Evolutionary conservation across 2,329 filamentous ascomycete species (phyloP), one percentile per base, ranked within the genome.

Genomic region (Clonostachys solani): DNA sequence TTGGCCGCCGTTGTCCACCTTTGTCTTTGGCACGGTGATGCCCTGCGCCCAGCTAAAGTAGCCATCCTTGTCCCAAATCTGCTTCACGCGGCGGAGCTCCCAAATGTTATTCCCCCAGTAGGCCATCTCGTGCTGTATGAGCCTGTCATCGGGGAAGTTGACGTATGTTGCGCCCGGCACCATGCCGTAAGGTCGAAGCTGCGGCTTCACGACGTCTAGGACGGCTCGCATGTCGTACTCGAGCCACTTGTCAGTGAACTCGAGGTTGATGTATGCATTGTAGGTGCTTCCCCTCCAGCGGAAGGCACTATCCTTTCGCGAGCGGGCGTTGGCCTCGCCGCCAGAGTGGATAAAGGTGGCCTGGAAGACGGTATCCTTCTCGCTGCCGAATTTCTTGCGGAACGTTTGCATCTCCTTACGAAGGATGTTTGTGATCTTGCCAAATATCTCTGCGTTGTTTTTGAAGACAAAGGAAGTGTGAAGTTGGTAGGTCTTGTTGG

Each of bases 51-150:
- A 61, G 3, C 49, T 45, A 34, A 64, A 67, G 45, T 60, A 56
- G 7, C 61, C 54, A 0, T 47, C 12, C 33, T 42, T 40, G 18
- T 67, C 64, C 55, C 56, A 66, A 0, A 54, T 34, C 5, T 51
- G 7, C 50, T 67, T 67, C 40, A 66, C 29, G 0, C 44, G 19
- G 15, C 51, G 55, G 5, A 66, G 33, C 34, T 54, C 45, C 1
- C 48, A 3, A 3, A 43, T 40, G 33, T 67, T 67, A 0, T 47
- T 45, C 2, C 64, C 64, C 35, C 55, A 67, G 47, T 66, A 66
- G 5, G 57, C 56, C n/a, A 43, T 49, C n/a, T 64, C 59, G 33
- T 60, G 51, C 1, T 23, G 4, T 12, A 45, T 19, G 2, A 56
- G 36, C 0, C 44, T 44, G 0, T 35, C 19, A 46, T 65, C 59